Evolutionary conservation across 306 rosid species (phyloP).

Genomic region (Trifolium fragiferum): DNA sequence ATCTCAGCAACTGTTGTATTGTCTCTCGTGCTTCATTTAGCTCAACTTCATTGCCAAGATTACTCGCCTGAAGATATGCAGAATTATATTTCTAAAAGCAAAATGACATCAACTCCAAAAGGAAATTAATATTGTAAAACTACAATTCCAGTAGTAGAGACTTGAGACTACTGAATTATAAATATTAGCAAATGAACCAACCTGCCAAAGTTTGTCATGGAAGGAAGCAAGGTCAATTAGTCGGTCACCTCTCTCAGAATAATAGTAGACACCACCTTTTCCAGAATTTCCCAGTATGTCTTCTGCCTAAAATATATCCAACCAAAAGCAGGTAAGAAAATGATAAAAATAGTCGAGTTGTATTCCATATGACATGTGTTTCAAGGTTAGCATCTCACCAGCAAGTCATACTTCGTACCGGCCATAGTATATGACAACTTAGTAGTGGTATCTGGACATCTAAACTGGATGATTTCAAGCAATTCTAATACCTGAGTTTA

Average conservation of each 20-base stretch:
- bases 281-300: conserved; percentile 77
- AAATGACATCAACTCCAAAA: conserved; percentile 13
- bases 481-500: conserved; percentile 76
- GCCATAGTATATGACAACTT: conserved; percentile 72
- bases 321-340: conserved; percentile 33
- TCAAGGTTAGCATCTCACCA: conserved; percentile 61
- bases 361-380: background rate
- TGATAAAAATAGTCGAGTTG: conserved; percentile 17
- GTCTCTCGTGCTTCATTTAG: conserved; percentile 72
- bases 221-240: conserved; percentile 84
- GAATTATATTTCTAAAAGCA: conserved; percentile 75
- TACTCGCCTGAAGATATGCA: conserved; percentile 62
- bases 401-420: conserved; percentile 64
- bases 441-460: conserved; percentile 73
- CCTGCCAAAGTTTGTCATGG: conserved; percentile 97
- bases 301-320: conserved; percentile 59
- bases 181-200: conserved; percentile 42
- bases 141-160: conserved; percentile 13
- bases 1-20: conserved; percentile 89
- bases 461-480: conserved; percentile 93
- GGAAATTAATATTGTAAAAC: conserved; percentile 20
- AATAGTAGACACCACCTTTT: conserved; percentile 86
- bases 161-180: conserved; percentile 24
- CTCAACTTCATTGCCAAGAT: conserved; percentile 75
- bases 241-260: conserved; percentile 96